These are phyloP conservation scores for Nemania sp. DNA, from an alignment of 2,329 filamentous ascomycete genomes.

Conservation along the genomic window DNA sequence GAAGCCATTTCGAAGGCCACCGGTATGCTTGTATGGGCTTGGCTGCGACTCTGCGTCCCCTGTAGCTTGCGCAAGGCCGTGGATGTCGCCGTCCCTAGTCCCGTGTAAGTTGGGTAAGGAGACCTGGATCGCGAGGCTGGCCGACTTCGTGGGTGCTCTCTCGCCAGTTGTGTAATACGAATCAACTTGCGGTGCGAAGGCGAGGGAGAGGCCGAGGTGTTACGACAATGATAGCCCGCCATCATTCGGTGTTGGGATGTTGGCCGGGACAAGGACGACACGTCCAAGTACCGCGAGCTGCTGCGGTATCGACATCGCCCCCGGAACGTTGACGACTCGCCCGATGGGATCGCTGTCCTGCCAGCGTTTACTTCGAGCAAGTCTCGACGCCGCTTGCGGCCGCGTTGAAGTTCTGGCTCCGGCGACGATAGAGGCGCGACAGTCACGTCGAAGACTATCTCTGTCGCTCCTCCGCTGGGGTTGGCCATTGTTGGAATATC, in stretches of 20 bases:
- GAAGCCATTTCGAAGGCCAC: conserved; percentile 16
- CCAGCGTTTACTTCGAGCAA: conserved; percentile 35
- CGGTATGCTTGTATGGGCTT: conserved; percentile 31
- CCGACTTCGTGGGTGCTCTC: conserved; percentile 49
- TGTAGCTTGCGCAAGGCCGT: conserved; percentile 42
- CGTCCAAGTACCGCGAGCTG: conserved; percentile 39
- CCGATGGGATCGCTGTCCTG: conserved; percentile 39
- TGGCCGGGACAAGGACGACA: conserved; percentile 30
- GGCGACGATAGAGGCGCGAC: conserved; percentile 36
- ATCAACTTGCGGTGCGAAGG: conserved; percentile 49
- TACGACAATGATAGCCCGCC: conserved; percentile 33
- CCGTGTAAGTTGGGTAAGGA: conserved; percentile 21
- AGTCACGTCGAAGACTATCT: conserved; percentile 34
- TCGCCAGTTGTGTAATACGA: conserved; percentile 44
- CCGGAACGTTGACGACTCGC: conserved; percentile 47
- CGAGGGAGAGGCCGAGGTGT: conserved; percentile 40
- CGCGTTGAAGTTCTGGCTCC: conserved; percentile 44
- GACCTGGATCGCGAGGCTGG: conserved; percentile 47
- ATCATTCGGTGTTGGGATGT: conserved; percentile 20
- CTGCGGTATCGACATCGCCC: conserved; percentile 49
- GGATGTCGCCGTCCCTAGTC: conserved; percentile 22
- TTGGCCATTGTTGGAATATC: conserved; percentile 32
- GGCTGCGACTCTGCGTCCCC: conserved; percentile 46
- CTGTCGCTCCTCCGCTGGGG: conserved; percentile 27
- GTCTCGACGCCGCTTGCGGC: conserved; percentile 45